Evolutionary conservation across 306 rosid species (phyloP), one percentile per base, ranked within the genome.

Genomic region (Astragalus membranaceus): DNA sequence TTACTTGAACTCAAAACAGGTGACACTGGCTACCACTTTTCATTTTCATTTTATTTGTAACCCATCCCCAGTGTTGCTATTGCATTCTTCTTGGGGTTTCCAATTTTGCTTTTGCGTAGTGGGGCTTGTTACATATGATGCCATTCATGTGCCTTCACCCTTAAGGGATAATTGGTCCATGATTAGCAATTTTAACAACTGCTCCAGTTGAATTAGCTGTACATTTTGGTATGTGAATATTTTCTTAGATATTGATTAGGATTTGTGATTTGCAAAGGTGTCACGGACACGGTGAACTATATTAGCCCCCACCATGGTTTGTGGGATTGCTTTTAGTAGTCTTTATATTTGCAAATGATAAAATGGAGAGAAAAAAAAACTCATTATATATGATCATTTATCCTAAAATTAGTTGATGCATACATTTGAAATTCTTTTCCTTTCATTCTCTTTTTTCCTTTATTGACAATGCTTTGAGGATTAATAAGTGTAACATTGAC

Each of bases 1-100:
- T 29, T 4, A 86, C 73, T 52, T 86, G 23, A 88, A 69, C 68
- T 55, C 81, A 73, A 82, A 80, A 60, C 76, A 88, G 93, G 96
- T 92, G 81, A 72, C 57, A 63, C 49, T 47, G 0, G 20, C 35
- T 33, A 7, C 14, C 23, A 20, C 23, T 20, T 70, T 59, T 66
- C 11, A 3, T 32, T 36, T 59, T 59, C 32, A 36, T 59, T 14
- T 36, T 59, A 0, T 49, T 4, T 57, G 49, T 29, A 14, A 36
- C n/a, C 52, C 29, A 54, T 71, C 10, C 2, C 7, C 10, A 39
- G 23, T 15, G 49, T 30, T 57, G 20, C 15, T 13, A 14, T 53
- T 14, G 48, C 42, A 20, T 41, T 66, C 5, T 16, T 56, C 26
- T 63, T 67, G 8, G 44, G 46, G 44, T 71, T 71, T 72, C 32